Base-by-base conservation (phyloP, 768 basidiomycete species). In the Pulveroboletus ravenelii region DNA sequence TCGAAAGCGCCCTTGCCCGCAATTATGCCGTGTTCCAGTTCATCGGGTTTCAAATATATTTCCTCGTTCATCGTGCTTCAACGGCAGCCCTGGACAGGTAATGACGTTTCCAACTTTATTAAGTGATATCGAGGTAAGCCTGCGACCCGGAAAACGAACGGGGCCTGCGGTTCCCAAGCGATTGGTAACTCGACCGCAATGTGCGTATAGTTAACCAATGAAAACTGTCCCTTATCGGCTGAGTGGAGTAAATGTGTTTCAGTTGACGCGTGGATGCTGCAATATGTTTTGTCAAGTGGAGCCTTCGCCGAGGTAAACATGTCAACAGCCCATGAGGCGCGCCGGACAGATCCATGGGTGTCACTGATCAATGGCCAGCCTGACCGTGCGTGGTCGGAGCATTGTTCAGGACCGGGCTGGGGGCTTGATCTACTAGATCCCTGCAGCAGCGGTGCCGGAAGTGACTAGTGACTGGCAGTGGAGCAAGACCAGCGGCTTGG, bases 211-310 rank as follows among this genome's bases (percentile, higher is more conserved):
- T 52, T 43, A 45, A 13, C 53, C 50, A 55, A 50, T 55, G 10
- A 37, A 45, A 41, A 30, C 25, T n/a, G 17, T 31, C 10, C 48
- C 60, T 31, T 50, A 50, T 45, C 17, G 45, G 47, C 37, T 13
- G 30, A 45, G 63, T 65, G 62, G 62, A 64, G 62, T 29, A 47
- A 39, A 51, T 37, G 20, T 64, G 57, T 59, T 62, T 62, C 59
- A 52, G 40, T 29, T 34, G 40, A 51, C 55, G 51, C 34, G 43
- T 51, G 55, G 49, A 41, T 29, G 36, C 17, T 17, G 36, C 15
- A 9, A 20, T 42, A 34, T 27, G 25, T 58, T 40, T 41, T 18
- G 20, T 50, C 41, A 42, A 40, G 59, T 60, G 59, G 59, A 54
- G 60, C 47, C 25, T n/a, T 37, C 30, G 47, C 17, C 47, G 5